phyloP scores from a whole-genome alignment of 1,139 yeast genomes.

The Yamadazyma trypodendri region DNA sequence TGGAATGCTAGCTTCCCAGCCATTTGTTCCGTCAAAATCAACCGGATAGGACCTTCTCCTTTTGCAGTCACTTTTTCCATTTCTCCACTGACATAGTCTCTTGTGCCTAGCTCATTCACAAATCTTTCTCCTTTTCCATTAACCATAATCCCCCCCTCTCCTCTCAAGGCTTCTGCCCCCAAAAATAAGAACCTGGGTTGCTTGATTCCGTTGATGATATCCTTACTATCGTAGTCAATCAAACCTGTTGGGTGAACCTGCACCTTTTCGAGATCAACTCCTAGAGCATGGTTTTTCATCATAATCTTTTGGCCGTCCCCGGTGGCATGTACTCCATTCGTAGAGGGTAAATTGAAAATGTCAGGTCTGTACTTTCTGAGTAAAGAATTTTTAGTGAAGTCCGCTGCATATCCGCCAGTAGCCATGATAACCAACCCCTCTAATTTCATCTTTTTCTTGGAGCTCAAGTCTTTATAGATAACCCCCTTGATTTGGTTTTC shows the following conservation, averaged over 20 bases:
- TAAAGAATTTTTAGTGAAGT: constrained; percentile 53
- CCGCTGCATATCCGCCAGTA: constrained; percentile 77
- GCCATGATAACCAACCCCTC: constrained; percentile 67
- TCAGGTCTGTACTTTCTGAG: constrained; percentile 61
- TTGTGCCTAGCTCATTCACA: constrained; percentile 68
- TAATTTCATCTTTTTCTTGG: constrained; percentile 32
- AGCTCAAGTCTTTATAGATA: constrained; percentile 40
- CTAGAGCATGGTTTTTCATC: constrained; percentile 56
- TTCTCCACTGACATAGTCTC: constrained; percentile 67
- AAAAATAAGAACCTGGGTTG: constrained; percentile 58
- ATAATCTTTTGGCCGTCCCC: constrained; percentile 74
- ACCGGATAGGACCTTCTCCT: constrained; percentile 52
- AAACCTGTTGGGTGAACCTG: constrained; percentile 86
- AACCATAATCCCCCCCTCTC: constrained; percentile 71
- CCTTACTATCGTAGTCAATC: constrained; percentile 60
- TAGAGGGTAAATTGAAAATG: constrained; percentile 61
- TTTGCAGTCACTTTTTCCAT: constrained; percentile 46
- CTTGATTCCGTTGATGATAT: constrained; percentile 38
- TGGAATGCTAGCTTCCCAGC: constrained; percentile 52
- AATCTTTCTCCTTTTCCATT: constrained; percentile 65
- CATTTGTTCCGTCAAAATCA: constrained; percentile 44
- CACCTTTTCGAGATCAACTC: constrained; percentile 72
- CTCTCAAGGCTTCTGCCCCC: constrained; percentile 78
- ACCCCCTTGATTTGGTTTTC: constrained; percentile 45
- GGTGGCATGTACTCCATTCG: constrained; percentile 72